Evolutionary conservation across 768 basidiomycete species (phyloP), one percentile per base, ranked within the genome.

Genomic region (Dacryopinax primogenitus): DNA sequence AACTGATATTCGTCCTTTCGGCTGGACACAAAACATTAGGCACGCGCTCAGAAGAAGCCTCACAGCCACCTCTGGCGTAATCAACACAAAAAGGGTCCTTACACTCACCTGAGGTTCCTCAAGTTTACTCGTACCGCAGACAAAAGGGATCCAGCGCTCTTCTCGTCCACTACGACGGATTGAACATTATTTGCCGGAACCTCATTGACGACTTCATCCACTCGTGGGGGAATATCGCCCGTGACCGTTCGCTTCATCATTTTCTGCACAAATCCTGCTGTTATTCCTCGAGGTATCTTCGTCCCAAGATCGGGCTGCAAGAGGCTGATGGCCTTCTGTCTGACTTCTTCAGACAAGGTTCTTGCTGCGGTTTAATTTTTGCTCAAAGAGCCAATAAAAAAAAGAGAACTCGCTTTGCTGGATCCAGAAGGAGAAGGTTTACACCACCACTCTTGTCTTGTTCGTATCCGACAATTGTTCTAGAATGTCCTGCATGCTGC

Each of bases 391-490:
- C 37, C 21, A 37, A 36, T 16, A 64, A 28, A 2, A 26, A 33
- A 58, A 23, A 15, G 51, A 6, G 23, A 47, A 15, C 45, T 9
- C 51, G 72, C 71, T 68, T 78, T 16, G 83, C 83, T 18, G 92
- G 90, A 76, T 96, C 90, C 68, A 92, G 90, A 6, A 82, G 77
- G 15, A 95, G 77, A 9, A 96, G 78, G 68, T 83, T 86, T 37
- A 82, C 77, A 13, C 76, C 73, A 6, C 84, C 86, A 16, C 77
- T 77, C 69, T 80, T 82, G 63, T 77, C 78, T 37, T 85, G 74
- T 73, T 94, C 90, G 69, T 87, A 93, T 1, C 92, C 92, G 1
- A 96, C 80, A 13, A 96, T 84, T 2, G 87, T 86, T 28, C 88
- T 76, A n/a, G 92, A 96, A 76, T 96, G 92, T 0, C 91, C 90